Evolutionary conservation across 2,329 filamentous ascomycete genomes (phyloP).

Genomic region (Calycina herbarum): DNA sequence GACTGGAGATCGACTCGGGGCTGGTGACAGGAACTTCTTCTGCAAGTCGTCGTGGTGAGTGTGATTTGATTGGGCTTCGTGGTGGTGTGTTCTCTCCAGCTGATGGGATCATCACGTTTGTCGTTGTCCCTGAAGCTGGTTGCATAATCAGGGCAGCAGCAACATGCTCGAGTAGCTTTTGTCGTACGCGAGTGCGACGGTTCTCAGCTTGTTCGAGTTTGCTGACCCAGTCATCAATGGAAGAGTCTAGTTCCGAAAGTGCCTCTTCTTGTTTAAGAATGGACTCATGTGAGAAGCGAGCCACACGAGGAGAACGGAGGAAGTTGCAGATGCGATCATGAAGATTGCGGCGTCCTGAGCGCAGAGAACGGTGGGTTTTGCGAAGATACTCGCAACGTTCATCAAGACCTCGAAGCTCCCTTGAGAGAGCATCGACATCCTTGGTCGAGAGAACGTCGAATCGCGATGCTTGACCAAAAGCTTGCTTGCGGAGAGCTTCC

Average conservation of each 20-base stretch:
- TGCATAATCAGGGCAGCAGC: conserved; percentile 63
- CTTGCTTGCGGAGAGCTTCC: conserved; percentile 56
- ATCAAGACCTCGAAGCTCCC: conserved; percentile 73
- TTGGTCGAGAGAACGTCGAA: conserved; percentile 64
- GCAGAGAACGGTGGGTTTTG: conserved; percentile 72
- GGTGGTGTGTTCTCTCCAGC: conserved; percentile 29
- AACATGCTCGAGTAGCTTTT: conserved; percentile 80
- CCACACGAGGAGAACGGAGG: conserved; percentile 67
- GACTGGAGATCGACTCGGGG: conserved; percentile 21
- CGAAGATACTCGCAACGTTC: conserved; percentile 77
- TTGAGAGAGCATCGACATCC: conserved; percentile 66
- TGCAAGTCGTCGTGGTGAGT: conserved; percentile 48
- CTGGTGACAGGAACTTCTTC: conserved; percentile 27
- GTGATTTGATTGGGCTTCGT: conserved; percentile 18
- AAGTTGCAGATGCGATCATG: conserved; percentile 77
- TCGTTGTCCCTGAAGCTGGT: conserved; percentile 27
- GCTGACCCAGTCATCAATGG: conserved; percentile 77
- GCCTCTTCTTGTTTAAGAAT: conserved; percentile 81
- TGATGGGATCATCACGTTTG: background rate
- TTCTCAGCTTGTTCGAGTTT: conserved; percentile 83
- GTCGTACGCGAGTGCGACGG: conserved; percentile 69
- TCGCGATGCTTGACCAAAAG: conserved; percentile 59
- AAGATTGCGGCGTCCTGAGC: conserved; percentile 73
- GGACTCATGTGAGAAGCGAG: conserved; percentile 71
- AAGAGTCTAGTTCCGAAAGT: conserved; percentile 71